Percentiles rank a stretch among this genome's conserved stretches.
phyloP scores from a whole-genome alignment of 306 rosid genomes.

The Macrotyloma uniflorum region DNA sequence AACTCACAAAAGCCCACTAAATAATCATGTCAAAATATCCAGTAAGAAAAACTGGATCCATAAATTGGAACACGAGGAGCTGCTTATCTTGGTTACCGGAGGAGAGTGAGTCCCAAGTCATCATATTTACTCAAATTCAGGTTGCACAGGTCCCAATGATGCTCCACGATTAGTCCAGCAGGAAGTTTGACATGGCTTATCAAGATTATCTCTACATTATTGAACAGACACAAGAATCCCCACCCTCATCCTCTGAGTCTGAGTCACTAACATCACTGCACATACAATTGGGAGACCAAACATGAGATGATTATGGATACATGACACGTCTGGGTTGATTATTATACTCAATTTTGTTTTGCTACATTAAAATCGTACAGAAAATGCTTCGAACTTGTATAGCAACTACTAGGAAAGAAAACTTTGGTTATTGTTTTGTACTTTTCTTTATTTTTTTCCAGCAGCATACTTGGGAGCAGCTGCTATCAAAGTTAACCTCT shows the following conservation, averaged over 20 bases:
- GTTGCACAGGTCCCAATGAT: not conserved
- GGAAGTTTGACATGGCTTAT: slow-evolving; percentile 32
- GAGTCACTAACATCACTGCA: slow-evolving; percentile 78
- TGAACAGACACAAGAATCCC: slow-evolving; percentile 69
- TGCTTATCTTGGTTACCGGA: slow-evolving; percentile 38
- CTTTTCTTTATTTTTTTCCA: not conserved
- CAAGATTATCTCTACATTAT: slow-evolving; percentile 61
- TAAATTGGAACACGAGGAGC: slow-evolving; percentile 33
- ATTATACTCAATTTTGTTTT: slow-evolving; percentile 1
- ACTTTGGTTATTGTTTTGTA: not conserved
- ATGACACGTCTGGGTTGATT: slow-evolving; percentile 5
- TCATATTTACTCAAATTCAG: slow-evolving; percentile 34
- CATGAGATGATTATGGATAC: slow-evolving; percentile 10
- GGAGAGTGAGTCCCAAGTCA: slow-evolving; percentile 39
- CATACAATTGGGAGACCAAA: slow-evolving; percentile 36
- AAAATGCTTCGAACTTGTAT: slow-evolving; percentile 5
- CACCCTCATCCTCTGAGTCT: slow-evolving; percentile 75
- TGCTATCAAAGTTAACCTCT: slow-evolving; percentile 17
- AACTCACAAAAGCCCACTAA: slow-evolving; percentile 27
- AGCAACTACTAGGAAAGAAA: slow-evolving; percentile 4
- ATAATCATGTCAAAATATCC: slow-evolving; percentile 33
- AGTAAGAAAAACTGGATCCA: slow-evolving; percentile 23
- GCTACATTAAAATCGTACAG: not conserved
- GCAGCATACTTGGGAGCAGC: not conserved
- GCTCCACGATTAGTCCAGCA: slow-evolving; percentile 40